phyloP scores from a whole-genome alignment of 306 rosid genomes.

The Sechiopsis laciniata region DNA sequence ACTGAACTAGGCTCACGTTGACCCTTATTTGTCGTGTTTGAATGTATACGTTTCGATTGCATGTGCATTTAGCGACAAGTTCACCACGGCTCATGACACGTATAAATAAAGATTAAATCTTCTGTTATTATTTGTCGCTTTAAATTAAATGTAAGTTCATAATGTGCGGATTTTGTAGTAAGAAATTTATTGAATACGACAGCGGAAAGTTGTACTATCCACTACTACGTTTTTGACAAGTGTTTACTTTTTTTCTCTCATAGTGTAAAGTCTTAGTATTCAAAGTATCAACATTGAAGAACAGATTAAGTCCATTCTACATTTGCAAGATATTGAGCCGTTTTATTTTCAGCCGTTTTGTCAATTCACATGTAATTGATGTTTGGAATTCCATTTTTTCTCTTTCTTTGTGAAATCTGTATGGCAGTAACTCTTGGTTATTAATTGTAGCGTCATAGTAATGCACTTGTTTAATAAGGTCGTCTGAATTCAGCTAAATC shows the following conservation, averaged over 20 bases:
- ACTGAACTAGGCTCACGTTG: no score
- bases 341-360: background rate
- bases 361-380: slow-evolving; percentile 3
- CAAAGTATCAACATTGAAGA: background rate
- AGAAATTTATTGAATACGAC: background rate
- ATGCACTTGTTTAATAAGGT: background rate
- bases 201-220: background rate
- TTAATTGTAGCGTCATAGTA: background rate
- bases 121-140: background rate
- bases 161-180: background rate
- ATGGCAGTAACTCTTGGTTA: background rate
- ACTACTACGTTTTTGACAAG: background rate
- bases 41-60: no score
- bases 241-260: background rate
- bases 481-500: slow-evolving; percentile 6
- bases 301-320: background rate
- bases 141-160: background rate
- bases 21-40: no score
- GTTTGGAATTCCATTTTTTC: background rate
- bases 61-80: no score
- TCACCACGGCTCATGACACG: no score
- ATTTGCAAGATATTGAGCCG: background rate
- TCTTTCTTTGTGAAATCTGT: background rate
- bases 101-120: background rate
- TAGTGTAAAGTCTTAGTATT: background rate